These are phyloP conservation scores for Brassica rapa DNA, from an alignment of 345 rosid species.

Conservation along the genomic window DNA sequence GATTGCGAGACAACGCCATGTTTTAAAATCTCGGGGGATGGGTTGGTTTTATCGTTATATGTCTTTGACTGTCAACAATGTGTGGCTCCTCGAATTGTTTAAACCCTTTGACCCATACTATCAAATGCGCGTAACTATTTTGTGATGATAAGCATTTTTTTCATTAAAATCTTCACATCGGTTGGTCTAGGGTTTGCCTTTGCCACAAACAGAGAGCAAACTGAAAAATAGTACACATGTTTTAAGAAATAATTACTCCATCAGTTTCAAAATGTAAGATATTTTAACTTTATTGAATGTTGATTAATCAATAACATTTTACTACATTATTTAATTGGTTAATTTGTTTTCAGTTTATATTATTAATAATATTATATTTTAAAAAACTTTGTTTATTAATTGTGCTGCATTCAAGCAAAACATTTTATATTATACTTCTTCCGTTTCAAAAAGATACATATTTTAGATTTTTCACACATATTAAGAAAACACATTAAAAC, in stretches of 20 bases:
- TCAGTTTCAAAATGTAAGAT: too few species aligned
- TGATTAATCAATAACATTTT: too few species aligned
- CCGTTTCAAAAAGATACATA: too few species aligned
- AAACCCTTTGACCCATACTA: conserved; percentile 41
- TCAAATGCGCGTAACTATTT: conserved; percentile 22
- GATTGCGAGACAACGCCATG: conserved; percentile 54
- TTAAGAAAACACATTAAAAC: too few species aligned
- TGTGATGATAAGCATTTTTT: conserved; percentile 39
- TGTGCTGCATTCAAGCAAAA: too few species aligned
- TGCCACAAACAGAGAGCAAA: conserved; percentile 17
- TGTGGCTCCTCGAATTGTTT: conserved; percentile 29
- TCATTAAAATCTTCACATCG: conserved; percentile 6
- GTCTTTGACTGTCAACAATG: conserved; percentile 48
- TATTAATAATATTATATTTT: too few species aligned
- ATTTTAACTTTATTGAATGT: too few species aligned
- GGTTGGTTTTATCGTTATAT: conserved; percentile 46
- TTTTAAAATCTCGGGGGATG: conserved; percentile 36
- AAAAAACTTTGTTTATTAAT: too few species aligned
- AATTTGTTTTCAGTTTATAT: too few species aligned
- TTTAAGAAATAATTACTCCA: background rate
- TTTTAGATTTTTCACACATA: too few species aligned
- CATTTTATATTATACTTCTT: too few species aligned
- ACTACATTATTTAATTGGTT: too few species aligned
- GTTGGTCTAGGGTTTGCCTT: conserved; percentile 28
- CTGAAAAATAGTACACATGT: conserved; percentile 1